These are phyloP conservation scores for Suillus cothurnatus DNA, from an alignment of 768 basidiomycete genomes.

Conservation along the genomic window DNA sequence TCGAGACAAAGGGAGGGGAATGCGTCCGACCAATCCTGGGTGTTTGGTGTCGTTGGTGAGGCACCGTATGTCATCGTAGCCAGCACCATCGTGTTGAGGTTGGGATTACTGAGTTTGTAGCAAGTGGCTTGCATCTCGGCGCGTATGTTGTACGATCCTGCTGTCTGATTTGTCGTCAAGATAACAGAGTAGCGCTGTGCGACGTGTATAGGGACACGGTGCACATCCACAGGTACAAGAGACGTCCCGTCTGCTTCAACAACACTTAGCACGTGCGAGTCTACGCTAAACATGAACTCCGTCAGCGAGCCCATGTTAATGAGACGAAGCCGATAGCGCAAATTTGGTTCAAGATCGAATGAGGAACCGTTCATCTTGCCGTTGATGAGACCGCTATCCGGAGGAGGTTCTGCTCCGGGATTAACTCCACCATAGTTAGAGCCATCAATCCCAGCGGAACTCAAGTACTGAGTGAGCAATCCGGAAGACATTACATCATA, in stretches of 20 bases:
- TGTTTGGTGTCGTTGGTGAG: constrained; percentile 23
- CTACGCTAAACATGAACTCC: constrained; percentile 46
- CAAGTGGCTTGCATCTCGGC: constrained; percentile 37
- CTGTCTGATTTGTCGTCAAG: constrained; percentile 41
- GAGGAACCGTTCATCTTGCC: constrained; percentile 27
- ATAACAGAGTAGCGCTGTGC: constrained; percentile 56
- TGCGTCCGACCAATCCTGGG: constrained; percentile 30
- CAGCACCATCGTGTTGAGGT: constrained; percentile 32
- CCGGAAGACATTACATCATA: constrained; percentile 34
- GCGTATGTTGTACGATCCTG: constrained; percentile 38
- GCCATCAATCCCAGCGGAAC: constrained; percentile 25
- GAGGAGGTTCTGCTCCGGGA: constrained; percentile 38
- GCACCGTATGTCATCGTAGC: constrained; percentile 32
- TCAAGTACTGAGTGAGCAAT: constrained; percentile 33
- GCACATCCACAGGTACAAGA: constrained; percentile 40
- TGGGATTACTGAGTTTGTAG: constrained; percentile 33
- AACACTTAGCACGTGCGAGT: constrained; percentile 46
- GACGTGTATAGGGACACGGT: constrained; percentile 42
- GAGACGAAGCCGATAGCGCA: constrained; percentile 48
- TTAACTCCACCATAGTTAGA: constrained; percentile 34
- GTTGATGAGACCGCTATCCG: constrained; percentile 40
- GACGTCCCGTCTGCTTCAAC: constrained; percentile 52
- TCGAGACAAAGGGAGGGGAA: constrained; percentile 27
- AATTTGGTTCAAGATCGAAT: constrained; percentile 37
- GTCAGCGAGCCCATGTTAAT: constrained; percentile 52